These are phyloP conservation scores for Dictyostelium discoideum DNA, from an alignment of 78 protist species.

Conservation along the genomic window DNA sequence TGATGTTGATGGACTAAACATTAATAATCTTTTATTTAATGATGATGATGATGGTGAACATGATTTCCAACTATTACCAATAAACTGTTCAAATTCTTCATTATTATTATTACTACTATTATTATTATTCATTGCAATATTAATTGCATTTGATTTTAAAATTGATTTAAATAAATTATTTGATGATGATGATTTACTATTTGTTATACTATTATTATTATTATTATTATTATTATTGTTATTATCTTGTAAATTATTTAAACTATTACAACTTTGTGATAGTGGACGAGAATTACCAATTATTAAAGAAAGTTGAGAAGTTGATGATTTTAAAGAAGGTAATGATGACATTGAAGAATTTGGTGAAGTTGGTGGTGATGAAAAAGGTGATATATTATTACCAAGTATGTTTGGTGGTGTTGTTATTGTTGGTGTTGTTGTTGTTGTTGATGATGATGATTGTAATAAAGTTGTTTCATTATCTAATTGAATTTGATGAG, in stretches of 20 bases:
- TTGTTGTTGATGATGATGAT: background rate
- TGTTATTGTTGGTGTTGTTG: background rate
- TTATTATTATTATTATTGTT: background rate
- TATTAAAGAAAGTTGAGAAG: background rate
- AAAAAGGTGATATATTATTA: background rate
- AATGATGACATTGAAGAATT: background rate
- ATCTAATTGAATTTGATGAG: background rate
- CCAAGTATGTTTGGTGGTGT: background rate
- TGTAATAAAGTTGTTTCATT: background rate
- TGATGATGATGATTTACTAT: background rate
- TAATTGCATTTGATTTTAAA: background rate
- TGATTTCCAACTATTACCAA: conserved; percentile 8
- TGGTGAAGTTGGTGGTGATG: background rate
- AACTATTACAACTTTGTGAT: background rate
- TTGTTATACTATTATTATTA: background rate
- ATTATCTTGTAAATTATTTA: background rate
- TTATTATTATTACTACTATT: background rate
- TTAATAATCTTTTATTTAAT: background rate
- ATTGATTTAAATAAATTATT: conserved; percentile 1
- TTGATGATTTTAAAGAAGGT: background rate
- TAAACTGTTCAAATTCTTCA: background rate
- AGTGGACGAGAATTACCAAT: background rate
- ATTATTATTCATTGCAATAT: background rate
- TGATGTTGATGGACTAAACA: background rate
- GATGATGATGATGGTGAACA: conserved; percentile 29